Percentiles rank a stretch among this genome's conserved stretches.
These are phyloP conservation scores for Wickerhamiella vanderwaltii DNA, from an alignment of 805 yeast species.

Conservation along the genomic window DNA sequence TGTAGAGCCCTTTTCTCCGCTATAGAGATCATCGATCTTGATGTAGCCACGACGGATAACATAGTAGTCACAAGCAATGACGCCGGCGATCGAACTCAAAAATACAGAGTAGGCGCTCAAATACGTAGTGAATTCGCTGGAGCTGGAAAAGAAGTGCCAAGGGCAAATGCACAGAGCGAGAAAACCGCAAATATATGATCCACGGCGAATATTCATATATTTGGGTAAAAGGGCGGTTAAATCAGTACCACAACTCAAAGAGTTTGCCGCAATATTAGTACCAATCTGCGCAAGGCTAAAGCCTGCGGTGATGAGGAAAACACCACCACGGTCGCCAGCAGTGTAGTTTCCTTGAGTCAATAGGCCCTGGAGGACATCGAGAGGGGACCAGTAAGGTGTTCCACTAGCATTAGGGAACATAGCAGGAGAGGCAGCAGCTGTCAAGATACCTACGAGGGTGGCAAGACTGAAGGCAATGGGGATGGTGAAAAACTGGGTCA, in stretches of 20 bases:
- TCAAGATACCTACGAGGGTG: slow-evolving; percentile 72
- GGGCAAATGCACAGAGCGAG: slow-evolving; percentile 66
- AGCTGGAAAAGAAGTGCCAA: slow-evolving; percentile 63
- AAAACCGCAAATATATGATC: slow-evolving; percentile 66
- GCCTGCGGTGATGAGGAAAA: slow-evolving; percentile 55
- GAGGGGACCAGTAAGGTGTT: slow-evolving; percentile 69
- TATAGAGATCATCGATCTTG: slow-evolving; percentile 51
- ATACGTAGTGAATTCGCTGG: slow-evolving; percentile 67
- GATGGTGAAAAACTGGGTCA: slow-evolving; percentile 48
- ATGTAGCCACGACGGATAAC: slow-evolving; percentile 64
- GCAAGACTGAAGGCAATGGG: slow-evolving; percentile 72
- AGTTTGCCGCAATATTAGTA: slow-evolving; percentile 37
- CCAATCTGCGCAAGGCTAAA: slow-evolving; percentile 44
- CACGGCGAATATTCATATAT: slow-evolving; percentile 54
- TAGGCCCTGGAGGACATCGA: slow-evolving; percentile 58
- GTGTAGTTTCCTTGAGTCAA: slow-evolving; percentile 27
- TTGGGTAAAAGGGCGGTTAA: slow-evolving; percentile 37
- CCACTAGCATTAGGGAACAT: slow-evolving; percentile 36
- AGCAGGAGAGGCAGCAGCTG: slow-evolving; percentile 60
- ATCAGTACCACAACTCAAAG: slow-evolving; percentile 39
- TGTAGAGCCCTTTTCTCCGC: slow-evolving; percentile 32
- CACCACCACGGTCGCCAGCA: slow-evolving; percentile 63
- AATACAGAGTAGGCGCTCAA: slow-evolving; percentile 72
- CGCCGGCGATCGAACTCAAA: slow-evolving; percentile 73
- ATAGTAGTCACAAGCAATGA: slow-evolving; percentile 46